A percentile compares a stretch with the other conserved stretches of the same genome.
phyloP scores from a whole-genome alignment of 2,329 filamentous ascomycete genomes.

The Pseudogymnoascus sp. region DNA sequence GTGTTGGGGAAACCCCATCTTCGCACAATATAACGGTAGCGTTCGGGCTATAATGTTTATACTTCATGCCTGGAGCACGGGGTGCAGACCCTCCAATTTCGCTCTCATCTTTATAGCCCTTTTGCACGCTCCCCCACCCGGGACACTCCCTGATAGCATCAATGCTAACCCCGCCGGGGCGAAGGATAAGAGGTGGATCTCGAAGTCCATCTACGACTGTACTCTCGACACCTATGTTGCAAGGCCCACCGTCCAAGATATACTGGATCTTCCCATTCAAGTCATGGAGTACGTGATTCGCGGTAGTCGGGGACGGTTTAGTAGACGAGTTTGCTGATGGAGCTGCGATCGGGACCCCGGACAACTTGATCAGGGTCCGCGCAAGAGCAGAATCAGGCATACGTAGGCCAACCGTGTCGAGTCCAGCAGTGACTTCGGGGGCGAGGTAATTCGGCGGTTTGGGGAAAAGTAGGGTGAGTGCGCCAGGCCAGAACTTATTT shows the following conservation, averaged over 20 bases:
- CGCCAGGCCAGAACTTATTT: constrained; percentile 83
- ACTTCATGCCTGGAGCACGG: constrained; percentile 95
- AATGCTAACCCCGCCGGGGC: constrained; percentile 80
- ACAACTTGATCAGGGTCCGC: constrained; percentile 72
- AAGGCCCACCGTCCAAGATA: constrained; percentile 82
- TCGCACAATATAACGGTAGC: constrained; percentile 82
- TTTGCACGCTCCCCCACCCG: constrained; percentile 72
- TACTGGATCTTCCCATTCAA: constrained; percentile 72
- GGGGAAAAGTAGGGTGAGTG: constrained; percentile 81
- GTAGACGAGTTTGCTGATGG: constrained; percentile 94
- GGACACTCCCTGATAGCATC: constrained; percentile 64
- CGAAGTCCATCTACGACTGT: constrained; percentile 91
- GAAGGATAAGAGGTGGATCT: constrained; percentile 68
- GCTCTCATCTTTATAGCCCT: constrained; percentile 70
- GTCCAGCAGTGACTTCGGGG: constrained; percentile 82
- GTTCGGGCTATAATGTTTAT: constrained; percentile 91
- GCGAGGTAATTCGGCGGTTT: constrained; percentile 63
- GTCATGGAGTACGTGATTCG: constrained; percentile 82
- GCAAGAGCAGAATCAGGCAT: constrained; percentile 85
- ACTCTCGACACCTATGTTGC: constrained; percentile 85
- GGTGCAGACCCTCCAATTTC: constrained; percentile 60
- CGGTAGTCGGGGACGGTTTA: constrained; percentile 82
- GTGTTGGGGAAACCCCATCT: constrained; percentile 23
- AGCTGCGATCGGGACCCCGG: constrained; percentile 72
- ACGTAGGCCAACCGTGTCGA: constrained; percentile 77